Conservation (phyloP, 2,329 filamentous ascomycete species). For the Hypoxylon sp. region DNA sequence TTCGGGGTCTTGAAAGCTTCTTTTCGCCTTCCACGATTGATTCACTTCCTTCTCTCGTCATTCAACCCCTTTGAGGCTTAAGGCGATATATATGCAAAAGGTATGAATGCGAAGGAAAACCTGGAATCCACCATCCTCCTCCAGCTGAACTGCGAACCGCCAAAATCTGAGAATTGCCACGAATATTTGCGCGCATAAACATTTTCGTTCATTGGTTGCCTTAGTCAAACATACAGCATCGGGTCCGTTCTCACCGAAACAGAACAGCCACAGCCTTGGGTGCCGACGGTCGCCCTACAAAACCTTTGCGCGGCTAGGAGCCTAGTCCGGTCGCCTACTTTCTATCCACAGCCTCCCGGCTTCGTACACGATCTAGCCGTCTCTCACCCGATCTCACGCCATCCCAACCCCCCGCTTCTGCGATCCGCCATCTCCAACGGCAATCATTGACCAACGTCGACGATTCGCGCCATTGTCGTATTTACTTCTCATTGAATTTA, state of each 20-base stretch:
- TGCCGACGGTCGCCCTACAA: constrained; percentile 34
- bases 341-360: constrained; percentile 43
- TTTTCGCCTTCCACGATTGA: constrained; percentile 50
- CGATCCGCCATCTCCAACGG: constrained; percentile 26
- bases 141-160: constrained; percentile 36
- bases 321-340: constrained; percentile 42
- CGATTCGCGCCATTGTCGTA: constrained; percentile 9
- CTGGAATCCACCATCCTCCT: constrained; percentile 49
- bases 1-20: constrained; percentile 51
- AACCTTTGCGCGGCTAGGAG: constrained; percentile 39
- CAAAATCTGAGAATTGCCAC: constrained; percentile 26
- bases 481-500: constrained; percentile 11
- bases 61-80: constrained; percentile 42
- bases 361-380: constrained; percentile 43
- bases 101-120: constrained; percentile 48
- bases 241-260: constrained; percentile 38
- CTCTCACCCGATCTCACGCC: constrained; percentile 22
- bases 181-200: constrained; percentile 33
- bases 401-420: constrained; percentile 14
- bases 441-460: constrained; percentile 13
- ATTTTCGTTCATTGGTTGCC: constrained; percentile 32
- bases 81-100: constrained; percentile 50
- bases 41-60: constrained; percentile 44
- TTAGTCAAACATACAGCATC: constrained; percentile 22
- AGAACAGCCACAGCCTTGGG: constrained; percentile 36